Conservation (phyloP, 1,284 basidiomycete species). For the Chiua sp. region DNA sequence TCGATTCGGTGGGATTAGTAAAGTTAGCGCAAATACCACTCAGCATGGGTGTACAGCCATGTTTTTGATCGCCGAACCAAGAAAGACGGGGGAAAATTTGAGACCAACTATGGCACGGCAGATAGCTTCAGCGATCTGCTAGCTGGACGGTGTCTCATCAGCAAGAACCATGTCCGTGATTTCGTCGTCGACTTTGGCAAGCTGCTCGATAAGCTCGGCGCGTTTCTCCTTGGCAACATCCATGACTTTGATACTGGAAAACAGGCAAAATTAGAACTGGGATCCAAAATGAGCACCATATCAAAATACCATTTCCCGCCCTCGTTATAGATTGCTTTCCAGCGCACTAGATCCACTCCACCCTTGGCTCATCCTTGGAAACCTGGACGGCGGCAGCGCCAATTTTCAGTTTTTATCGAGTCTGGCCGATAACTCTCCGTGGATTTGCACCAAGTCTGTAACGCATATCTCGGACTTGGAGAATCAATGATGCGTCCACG, state of each 20-base stretch:
- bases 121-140: constrained; percentile 85
- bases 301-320: constrained; percentile 88
- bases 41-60: constrained; percentile 94
- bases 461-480: constrained; percentile 6
- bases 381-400: constrained; percentile 96
- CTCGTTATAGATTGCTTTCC: constrained; percentile 96
- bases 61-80: constrained; percentile 98
- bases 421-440: constrained; percentile 93
- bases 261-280: not conserved
- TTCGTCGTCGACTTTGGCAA: constrained; percentile 96
- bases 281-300: not conserved
- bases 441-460: constrained; percentile 94
- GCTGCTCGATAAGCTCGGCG: constrained; percentile 90
- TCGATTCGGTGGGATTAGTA: constrained; percentile 86
- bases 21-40: constrained; percentile 98
- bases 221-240: constrained; percentile 84
- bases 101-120: constrained; percentile 88
- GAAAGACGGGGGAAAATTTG: constrained; percentile 96
- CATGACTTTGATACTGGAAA: constrained; percentile 74
- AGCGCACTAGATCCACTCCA: constrained; percentile 93
- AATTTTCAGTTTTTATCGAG: constrained; percentile 91
- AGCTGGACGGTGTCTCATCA: constrained; percentile 77
- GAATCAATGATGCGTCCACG: not conserved
- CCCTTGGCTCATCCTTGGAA: constrained; percentile 90
- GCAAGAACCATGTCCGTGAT: constrained; percentile 93